These are phyloP conservation scores for Phytophthora citricola DNA, from an alignment of 352 stramenopile genomes.

Conservation along the genomic window DNA sequence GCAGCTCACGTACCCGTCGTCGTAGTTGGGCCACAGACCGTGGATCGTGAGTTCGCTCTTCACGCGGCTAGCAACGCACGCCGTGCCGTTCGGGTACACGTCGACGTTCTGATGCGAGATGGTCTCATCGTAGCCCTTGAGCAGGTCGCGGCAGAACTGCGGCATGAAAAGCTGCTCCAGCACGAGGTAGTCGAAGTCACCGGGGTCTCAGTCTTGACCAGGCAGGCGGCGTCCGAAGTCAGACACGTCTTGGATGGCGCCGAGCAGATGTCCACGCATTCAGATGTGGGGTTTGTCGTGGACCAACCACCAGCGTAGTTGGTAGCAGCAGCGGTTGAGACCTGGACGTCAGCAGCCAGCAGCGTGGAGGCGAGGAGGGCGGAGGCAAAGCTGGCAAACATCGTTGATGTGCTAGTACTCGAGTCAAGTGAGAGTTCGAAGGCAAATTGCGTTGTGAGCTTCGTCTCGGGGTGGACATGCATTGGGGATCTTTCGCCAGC, in stretches of 20 bases:
- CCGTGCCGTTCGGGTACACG: conserved; percentile 63
- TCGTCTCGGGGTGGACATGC: conserved; percentile 6
- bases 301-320: conserved; percentile 73
- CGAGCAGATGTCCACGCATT: conserved; percentile 84
- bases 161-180: conserved; percentile 83
- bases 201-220: conserved; percentile 61
- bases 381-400: conserved; percentile 27
- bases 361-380: conserved; percentile 36
- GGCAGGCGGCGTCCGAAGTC: conserved; percentile 52
- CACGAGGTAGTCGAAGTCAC: conserved; percentile 81
- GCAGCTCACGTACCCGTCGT: conserved; percentile 75
- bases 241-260: conserved; percentile 64
- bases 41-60: conserved; percentile 78
- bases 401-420: conserved; percentile 19
- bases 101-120: conserved; percentile 83
- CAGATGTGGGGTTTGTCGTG: conserved; percentile 37
- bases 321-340: conserved; percentile 32
- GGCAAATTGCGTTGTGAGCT: conserved; percentile 27
- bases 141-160: conserved; percentile 83
- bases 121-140: conserved; percentile 71
- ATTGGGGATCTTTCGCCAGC: conserved; percentile 11
- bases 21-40: conserved; percentile 81
- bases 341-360: conserved; percentile 33
- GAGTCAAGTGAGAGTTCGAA: conserved; percentile 17
- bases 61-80: conserved; percentile 49